Conservation (phyloP, 768 basidiomycete genomes). For the Leccinum boreale region DNA sequence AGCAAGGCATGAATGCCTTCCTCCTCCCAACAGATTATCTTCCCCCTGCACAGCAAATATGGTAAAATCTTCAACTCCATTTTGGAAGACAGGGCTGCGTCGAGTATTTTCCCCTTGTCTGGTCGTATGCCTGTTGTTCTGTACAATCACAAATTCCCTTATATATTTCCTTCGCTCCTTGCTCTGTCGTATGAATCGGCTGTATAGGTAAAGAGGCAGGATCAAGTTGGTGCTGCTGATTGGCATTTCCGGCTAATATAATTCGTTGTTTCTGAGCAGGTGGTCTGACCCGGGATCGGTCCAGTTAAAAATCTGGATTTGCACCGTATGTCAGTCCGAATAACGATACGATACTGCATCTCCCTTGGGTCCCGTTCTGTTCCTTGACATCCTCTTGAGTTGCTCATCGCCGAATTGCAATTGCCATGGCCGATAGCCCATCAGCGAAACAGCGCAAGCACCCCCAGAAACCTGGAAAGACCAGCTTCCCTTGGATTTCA, state of each 20-base stretch:
- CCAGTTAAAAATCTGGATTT: slow-evolving; percentile 15
- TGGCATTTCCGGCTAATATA: not conserved
- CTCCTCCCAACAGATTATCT: slow-evolving; percentile 73
- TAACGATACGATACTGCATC: not conserved
- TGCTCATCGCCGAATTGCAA: not conserved
- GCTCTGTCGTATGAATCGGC: slow-evolving; percentile 7
- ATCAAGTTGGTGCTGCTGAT: slow-evolving; percentile 2
- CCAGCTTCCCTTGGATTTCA: not conserved
- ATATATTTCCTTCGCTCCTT: slow-evolving; percentile 13
- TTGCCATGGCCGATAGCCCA: slow-evolving; percentile 11
- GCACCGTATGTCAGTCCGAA: not conserved
- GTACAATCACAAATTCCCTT: slow-evolving; percentile 23
- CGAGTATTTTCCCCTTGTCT: slow-evolving; percentile 17
- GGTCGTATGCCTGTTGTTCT: slow-evolving; percentile 19
- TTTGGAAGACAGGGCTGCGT: slow-evolving; percentile 4
- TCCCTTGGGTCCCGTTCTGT: not conserved
- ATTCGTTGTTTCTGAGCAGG: slow-evolving; percentile 4
- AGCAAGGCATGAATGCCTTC: slow-evolving; percentile 85
- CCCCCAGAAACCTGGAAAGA: not conserved
- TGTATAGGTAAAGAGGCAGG: not conserved
- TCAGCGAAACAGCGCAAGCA: slow-evolving; percentile 8
- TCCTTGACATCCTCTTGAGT: not conserved
- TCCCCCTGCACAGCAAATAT: slow-evolving; percentile 69
- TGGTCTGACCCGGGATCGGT: slow-evolving; percentile 1
- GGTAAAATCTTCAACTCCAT: slow-evolving; percentile 40